These are phyloP conservation scores for Calocera viscosa DNA, from an alignment of 768 basidiomycete species.

Conservation along the genomic window DNA sequence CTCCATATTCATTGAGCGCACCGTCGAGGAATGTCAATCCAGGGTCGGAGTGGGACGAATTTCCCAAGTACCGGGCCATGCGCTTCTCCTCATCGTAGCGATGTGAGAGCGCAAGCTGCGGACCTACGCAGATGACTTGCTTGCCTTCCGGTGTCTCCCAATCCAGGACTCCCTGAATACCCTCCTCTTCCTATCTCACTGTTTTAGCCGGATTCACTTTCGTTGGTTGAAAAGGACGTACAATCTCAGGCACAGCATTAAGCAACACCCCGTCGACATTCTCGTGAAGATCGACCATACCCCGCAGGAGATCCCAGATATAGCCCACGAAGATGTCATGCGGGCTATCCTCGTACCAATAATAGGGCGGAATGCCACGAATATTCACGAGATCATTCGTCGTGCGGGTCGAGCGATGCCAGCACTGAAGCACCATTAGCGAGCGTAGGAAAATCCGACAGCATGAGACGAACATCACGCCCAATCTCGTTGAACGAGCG, in stretches of 20 bases:
- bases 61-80: background rate
- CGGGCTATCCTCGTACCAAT: background rate
- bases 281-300: background rate
- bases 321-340: background rate
- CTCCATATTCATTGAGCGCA: background rate
- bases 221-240: background rate
- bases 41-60: background rate
- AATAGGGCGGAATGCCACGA: background rate
- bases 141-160: background rate
- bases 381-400: background rate
- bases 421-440: background rate
- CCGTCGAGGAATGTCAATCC: background rate
- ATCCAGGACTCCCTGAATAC: background rate
- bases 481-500: background rate
- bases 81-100: background rate
- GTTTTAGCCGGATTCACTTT: background rate
- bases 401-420: background rate
- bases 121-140: background rate
- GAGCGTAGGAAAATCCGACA: background rate
- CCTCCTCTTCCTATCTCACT: background rate
- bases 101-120: background rate
- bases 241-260: background rate
- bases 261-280: background rate
- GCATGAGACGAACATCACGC: background rate
- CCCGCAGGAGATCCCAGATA: background rate